These are phyloP conservation scores for Candida andamanensis DNA, from an alignment of 805 yeast species.

Conservation along the genomic window DNA sequence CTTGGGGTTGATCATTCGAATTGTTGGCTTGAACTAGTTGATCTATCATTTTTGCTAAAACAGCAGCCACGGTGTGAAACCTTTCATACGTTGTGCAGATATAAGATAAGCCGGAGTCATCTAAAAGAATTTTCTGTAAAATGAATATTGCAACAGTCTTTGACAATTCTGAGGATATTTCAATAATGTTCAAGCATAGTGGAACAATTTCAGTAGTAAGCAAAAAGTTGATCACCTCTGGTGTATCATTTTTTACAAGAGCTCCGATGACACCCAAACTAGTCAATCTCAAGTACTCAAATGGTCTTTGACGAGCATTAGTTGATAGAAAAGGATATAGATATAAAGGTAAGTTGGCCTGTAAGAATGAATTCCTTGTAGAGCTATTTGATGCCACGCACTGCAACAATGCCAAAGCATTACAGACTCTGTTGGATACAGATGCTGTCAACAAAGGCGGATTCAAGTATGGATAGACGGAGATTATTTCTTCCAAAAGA, in stretches of 20 bases:
- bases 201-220: conserved; percentile 97
- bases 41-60: conserved; percentile 80
- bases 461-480: conserved; percentile 82
- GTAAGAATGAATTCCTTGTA: conserved; percentile 76
- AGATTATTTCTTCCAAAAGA: conserved; percentile 78
- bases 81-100: conserved; percentile 94
- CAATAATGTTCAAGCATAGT: conserved; percentile 90
- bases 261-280: conserved; percentile 97
- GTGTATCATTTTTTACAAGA: conserved; percentile 89
- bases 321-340: conserved; percentile 92
- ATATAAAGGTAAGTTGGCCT: conserved; percentile 88
- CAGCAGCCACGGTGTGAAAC: conserved; percentile 89
- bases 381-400: conserved; percentile 96
- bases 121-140: conserved; percentile 85
- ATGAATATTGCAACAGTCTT: conserved; percentile 97
- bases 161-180: conserved; percentile 85
- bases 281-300: conserved; percentile 88
- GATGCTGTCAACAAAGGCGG: conserved; percentile 83
- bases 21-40: conserved; percentile 44
- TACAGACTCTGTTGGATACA: conserved; percentile 90
- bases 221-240: conserved; percentile 87
- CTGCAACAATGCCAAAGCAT: conserved; percentile 89
- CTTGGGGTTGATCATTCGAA: conserved; percentile 44
- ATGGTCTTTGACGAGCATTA: conserved; percentile 84
- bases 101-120: conserved; percentile 85